A percentile compares a stretch with the other conserved stretches of the same genome.
phyloP scores from a whole-genome alignment of 352 stramenopile species.

The Phytopythium mirpurense region DNA sequence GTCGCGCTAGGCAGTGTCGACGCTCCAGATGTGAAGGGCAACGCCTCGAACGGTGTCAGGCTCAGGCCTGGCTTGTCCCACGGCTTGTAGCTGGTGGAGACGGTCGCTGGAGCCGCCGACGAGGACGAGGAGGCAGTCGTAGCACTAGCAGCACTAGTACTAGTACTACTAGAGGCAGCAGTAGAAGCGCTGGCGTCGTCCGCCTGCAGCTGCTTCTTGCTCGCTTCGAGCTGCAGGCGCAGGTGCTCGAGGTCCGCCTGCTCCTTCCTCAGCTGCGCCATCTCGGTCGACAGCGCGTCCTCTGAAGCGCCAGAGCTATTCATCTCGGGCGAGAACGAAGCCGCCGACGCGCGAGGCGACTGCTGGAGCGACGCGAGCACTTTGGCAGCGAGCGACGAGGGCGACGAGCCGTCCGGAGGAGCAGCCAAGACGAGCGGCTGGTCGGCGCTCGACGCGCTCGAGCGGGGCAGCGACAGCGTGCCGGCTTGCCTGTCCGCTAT shows the following conservation, averaged over 20 bases:
- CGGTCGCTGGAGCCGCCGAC: constrained; percentile 3
- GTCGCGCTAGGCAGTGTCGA: neutral
- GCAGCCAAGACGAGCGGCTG: neutral
- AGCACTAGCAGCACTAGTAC: too few species aligned
- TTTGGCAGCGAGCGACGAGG: constrained; percentile 30
- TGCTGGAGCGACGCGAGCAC: constrained; percentile 34
- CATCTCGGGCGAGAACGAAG: constrained; percentile 2
- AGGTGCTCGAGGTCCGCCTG: constrained; percentile 59
- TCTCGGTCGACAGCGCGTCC: constrained; percentile 30
- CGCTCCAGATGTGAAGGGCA: neutral
- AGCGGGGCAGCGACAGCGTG: constrained; percentile 18
- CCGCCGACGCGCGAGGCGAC: neutral
- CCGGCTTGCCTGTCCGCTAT: constrained; percentile 7
- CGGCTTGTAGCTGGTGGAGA: constrained; percentile 19
- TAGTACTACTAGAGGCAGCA: neutral
- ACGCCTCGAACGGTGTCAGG: neutral
- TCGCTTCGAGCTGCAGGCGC: constrained; percentile 62
- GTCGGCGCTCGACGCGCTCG: constrained; percentile 1
- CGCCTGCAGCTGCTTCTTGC: constrained; percentile 50
- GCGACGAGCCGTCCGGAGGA: neutral
- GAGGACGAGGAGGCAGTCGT: too few species aligned
- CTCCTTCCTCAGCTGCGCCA: constrained; percentile 62
- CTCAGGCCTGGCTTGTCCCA: constrained; percentile 4
- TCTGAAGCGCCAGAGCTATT: constrained; percentile 3
- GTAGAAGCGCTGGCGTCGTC: constrained; percentile 12